Evolutionary conservation across 1,284 basidiomycete species (phyloP), one percentile per base, ranked within the genome.

Genomic region (Taiwanofungus camphoratus): DNA sequence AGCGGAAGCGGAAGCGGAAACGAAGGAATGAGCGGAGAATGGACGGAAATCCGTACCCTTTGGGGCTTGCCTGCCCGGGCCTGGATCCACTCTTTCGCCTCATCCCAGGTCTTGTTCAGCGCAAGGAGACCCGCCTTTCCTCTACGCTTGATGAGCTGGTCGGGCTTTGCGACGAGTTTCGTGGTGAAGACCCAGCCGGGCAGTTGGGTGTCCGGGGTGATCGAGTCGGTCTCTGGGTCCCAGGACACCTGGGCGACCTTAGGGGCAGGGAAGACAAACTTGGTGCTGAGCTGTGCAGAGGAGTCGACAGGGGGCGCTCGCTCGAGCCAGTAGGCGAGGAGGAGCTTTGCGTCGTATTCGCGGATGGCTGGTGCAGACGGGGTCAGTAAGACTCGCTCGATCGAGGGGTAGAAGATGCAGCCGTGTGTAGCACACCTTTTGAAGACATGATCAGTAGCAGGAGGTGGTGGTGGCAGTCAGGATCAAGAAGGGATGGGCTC

Each of bases 91-190:
- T 79, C 73, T 57, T 78, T 86, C 18, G 88, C 86, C 59, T 85
- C 84, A 35, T 82, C 74, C 91, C 91, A 98, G 39, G 79, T 76
- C 72, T 94, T 94, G 82, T 98, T 98, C 55, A 99, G 78, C 38
- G 82, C 83, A 46, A 99, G 81, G 20, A 99, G 79, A 54, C 95
- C 95, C 23, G 93, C 92, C 80, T 99, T 99, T 58, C 96, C 96
- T 56, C 96, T 87, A 59, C 95, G 89, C 77, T 99, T 99, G 81
- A 99, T 98, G 66, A 99, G 86, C 73, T 98, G 94, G 73, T 99
- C 96, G 39, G 90, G 90, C 70, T 95, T 93, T 21, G 82, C 88
- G 60, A 95, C 91, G 62, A 94, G 87, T 74, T 92, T 92, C 56
- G 82, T 76, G 60, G 71, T 76, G 72, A 84, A 84, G 44, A 98